A percentile compares a stretch with the other conserved stretches of the same genome.
These are phyloP conservation scores for Saussurea involucrata DNA, from an alignment of 129 eudicot genomes.

Conservation along the genomic window DNA sequence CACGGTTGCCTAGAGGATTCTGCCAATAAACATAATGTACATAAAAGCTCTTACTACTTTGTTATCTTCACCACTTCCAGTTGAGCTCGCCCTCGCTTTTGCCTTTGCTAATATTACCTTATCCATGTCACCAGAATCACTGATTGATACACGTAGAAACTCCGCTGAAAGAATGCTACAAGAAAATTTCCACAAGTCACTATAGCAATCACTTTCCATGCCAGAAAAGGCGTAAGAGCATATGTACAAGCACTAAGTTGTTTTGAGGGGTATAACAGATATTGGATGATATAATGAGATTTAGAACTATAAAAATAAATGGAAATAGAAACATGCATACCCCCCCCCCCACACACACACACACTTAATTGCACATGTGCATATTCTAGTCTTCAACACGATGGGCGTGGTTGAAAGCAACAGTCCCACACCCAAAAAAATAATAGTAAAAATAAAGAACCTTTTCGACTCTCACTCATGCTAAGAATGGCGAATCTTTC, in stretches of 20 bases:
- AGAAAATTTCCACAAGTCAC: constrained; percentile 55
- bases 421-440: neutral
- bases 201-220: neutral
- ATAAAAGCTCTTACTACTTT: constrained; percentile 47
- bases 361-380: neutral
- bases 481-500: neutral
- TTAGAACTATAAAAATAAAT: neutral
- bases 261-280: neutral
- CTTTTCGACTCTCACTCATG: neutral
- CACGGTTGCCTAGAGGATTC: constrained; percentile 5
- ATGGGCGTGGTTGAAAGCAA: neutral
- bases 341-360: neutral
- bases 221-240: constrained; percentile 13
- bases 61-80: constrained; percentile 52
- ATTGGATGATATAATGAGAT: neutral
- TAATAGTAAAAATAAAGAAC: neutral
- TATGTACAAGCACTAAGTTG: neutral
- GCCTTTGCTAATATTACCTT: constrained; percentile 36
- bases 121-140: constrained; percentile 62
- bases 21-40: neutral
- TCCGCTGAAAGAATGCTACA: constrained; percentile 99
- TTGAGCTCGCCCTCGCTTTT: constrained; percentile 40
- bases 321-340: neutral
- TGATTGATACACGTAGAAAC: constrained; percentile 79
- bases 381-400: neutral